Percentiles rank a stretch among this genome's conserved stretches.
phyloP scores from a whole-genome alignment of 2,329 filamentous ascomycete species.

The Fusarium piperis region DNA sequence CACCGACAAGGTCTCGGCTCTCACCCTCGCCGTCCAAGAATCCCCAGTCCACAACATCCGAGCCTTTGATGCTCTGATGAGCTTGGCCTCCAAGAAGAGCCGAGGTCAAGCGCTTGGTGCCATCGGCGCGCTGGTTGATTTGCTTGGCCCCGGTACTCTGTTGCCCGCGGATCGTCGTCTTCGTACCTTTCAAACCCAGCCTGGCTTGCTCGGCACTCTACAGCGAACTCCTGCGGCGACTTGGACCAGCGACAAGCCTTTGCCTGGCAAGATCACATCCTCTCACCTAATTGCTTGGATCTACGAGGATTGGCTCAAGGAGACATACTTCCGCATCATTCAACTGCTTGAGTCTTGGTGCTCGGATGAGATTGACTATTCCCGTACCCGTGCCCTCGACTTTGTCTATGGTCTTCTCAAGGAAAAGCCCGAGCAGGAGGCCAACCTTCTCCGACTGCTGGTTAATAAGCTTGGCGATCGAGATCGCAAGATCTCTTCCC shows the following conservation, averaged over 20 bases:
- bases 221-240: conserved; percentile 64
- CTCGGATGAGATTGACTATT: conserved; percentile 94
- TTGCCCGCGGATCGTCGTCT: conserved; percentile 85
- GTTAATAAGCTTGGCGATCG: conserved; percentile 98
- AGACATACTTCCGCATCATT: conserved; percentile 90
- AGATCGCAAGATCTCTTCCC: conserved; percentile 93
- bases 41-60: conserved; percentile 94
- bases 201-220: conserved; percentile 76
- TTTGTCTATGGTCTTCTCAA: conserved; percentile 92
- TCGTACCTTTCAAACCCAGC: conserved; percentile 81
- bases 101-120: conserved; percentile 92
- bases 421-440: conserved; percentile 97
- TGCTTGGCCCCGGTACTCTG: conserved; percentile 88
- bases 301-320: conserved; percentile 96
- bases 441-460: conserved; percentile 87
- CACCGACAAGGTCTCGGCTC: conserved; percentile 94
- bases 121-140: conserved; percentile 91
- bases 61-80: conserved; percentile 85
- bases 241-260: conserved; percentile 75
- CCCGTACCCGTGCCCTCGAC: conserved; percentile 85
- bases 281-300: conserved; percentile 87
- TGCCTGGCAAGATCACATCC: conserved; percentile 79
- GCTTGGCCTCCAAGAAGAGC: conserved; percentile 89
- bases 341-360: conserved; percentile 94
- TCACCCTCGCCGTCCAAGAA: conserved; percentile 94